Base-by-base conservation (phyloP, 345 rosid species). In the Mallotus nudiflorus region DNA sequence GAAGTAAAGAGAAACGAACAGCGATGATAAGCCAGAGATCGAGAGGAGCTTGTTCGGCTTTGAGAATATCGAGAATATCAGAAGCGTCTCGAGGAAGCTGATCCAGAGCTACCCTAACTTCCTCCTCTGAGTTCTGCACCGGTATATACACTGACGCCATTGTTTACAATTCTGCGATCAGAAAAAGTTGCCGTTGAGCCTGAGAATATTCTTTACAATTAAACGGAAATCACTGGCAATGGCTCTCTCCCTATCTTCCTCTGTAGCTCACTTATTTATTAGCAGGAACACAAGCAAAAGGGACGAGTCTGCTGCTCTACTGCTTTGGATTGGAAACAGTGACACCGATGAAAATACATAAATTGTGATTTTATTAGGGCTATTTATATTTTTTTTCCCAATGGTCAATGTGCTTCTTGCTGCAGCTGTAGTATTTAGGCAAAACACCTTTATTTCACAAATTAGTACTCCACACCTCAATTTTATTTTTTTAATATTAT, bases 21-120 rank as follows among this genome's bases (percentile, higher is more conserved):
- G 99, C 97, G 65, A 95, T 95, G 69, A 92, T 82, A 73, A 95
- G 97, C 99, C 99, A 95, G 80, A 95, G 93, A 85, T 90, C 89
- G 74, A 90, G 97, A 75, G 97, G 96, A 51, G 99, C 99, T 85
- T 95, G 99, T 75, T 95, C 99, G 73, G 97, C 99, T 81, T 95
- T 95, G 67, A 92, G 99, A 80, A 95, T 92, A 73, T 95, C 99
- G 39, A 95, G 93, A 68, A 95, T 95, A 73, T 95, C 99, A 56
- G 97, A 87, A 65, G 99, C 97, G 55, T 95, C 97, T 18, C 97
- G 80, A 8, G 99, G 99, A 28, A 95, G 99, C 81, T 95, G 99
- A 79, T 95, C 96, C 70, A 95, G 90, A 57, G 86, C 81, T 78
- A 95, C 97, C 75, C 97, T 84, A 64, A 95, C 99, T 80, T 95